Evolutionary conservation across 148 eudicot genomes (phyloP).

Genomic region (Dianthus caryophyllus): DNA sequence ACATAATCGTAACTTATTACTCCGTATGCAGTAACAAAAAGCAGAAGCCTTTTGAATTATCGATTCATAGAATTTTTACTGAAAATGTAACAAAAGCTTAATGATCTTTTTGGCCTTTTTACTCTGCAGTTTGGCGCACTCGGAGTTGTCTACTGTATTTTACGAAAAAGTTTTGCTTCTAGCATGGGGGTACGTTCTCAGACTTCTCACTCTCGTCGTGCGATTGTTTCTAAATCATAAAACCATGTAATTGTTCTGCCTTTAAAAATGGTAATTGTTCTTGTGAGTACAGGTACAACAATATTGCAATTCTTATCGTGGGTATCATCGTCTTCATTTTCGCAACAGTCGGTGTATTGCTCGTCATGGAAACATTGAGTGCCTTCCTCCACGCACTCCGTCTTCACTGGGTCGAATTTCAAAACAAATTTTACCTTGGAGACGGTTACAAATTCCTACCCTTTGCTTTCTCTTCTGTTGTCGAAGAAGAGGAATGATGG

Average conservation of each 20-base stretch:
- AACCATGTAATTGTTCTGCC: background rate
- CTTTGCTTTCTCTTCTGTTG: constrained; percentile 51
- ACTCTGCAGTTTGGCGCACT: constrained; percentile 72
- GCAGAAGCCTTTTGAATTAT: background rate
- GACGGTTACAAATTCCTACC: constrained; percentile 88
- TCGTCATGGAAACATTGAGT: constrained; percentile 95
- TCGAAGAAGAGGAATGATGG: constrained; percentile 57
- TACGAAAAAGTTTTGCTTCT: constrained; percentile 91
- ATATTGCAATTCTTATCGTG: constrained; percentile 47
- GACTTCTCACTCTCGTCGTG: background rate
- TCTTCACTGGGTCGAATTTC: constrained; percentile 96
- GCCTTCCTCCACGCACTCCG: constrained; percentile 91
- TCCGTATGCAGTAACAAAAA: background rate
- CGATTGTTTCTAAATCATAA: background rate
- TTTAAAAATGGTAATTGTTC: no score
- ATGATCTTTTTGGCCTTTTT: constrained; percentile 5
- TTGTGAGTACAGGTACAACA: constrained; percentile 81
- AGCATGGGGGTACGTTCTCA: constrained; percentile 77
- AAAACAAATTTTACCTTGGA: constrained; percentile 87
- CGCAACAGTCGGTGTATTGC: constrained; percentile 85
- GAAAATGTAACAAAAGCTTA: constrained; percentile 2
- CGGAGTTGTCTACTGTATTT: constrained; percentile 77
- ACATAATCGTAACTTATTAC: background rate
- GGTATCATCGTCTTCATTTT: constrained; percentile 68
- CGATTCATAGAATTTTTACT: background rate